Percentiles rank a stretch among this genome's conserved stretches.
Evolutionary conservation across 2,329 filamentous ascomycete genomes (phyloP).

Genomic region (Hypoxylon sp.): DNA sequence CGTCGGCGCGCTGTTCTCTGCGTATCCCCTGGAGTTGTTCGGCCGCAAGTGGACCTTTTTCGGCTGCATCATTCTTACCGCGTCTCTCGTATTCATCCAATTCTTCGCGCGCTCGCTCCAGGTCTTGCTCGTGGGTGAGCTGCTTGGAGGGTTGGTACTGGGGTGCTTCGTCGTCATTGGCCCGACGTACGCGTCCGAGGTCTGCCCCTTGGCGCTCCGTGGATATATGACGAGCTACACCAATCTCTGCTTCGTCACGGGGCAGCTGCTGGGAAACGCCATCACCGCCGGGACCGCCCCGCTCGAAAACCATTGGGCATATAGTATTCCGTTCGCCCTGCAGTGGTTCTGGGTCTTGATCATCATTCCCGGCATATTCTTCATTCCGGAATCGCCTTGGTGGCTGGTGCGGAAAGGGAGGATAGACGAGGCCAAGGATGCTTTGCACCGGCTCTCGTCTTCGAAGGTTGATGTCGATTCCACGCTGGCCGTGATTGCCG

Average conservation of each 20-base stretch:
- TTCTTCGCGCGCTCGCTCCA: slow-evolving; percentile 70
- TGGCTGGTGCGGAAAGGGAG: slow-evolving; percentile 61
- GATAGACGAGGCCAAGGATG: slow-evolving; percentile 56
- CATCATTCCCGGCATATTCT: slow-evolving; percentile 60
- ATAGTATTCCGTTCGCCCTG: slow-evolving; percentile 62
- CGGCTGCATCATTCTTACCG: slow-evolving; percentile 59
- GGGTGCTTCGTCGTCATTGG: slow-evolving; percentile 71
- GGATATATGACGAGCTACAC: slow-evolving; percentile 70
- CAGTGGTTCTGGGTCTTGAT: slow-evolving; percentile 65
- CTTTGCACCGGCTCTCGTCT: slow-evolving; percentile 60
- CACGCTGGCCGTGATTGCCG: slow-evolving; percentile 66
- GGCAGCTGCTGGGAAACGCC: slow-evolving; percentile 67
- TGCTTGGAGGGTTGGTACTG: slow-evolving; percentile 71
- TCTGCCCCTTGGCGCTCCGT: slow-evolving; percentile 69
- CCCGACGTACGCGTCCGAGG: slow-evolving; percentile 71
- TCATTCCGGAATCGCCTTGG: slow-evolving; percentile 64
- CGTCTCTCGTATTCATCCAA: slow-evolving; percentile 70
- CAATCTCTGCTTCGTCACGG: slow-evolving; percentile 73
- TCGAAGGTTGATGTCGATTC: slow-evolving; percentile 61
- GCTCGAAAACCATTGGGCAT: slow-evolving; percentile 61
- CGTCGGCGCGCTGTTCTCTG: slow-evolving; percentile 64
- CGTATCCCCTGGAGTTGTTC: slow-evolving; percentile 60
- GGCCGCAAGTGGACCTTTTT: slow-evolving; percentile 61
- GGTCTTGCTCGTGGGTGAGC: slow-evolving; percentile 70
- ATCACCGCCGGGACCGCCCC: slow-evolving; percentile 59